Evolutionary conservation across 495 filamentous ascomycete genomes (phyloP).

Genomic region (Hypoxylon perforatum): DNA sequence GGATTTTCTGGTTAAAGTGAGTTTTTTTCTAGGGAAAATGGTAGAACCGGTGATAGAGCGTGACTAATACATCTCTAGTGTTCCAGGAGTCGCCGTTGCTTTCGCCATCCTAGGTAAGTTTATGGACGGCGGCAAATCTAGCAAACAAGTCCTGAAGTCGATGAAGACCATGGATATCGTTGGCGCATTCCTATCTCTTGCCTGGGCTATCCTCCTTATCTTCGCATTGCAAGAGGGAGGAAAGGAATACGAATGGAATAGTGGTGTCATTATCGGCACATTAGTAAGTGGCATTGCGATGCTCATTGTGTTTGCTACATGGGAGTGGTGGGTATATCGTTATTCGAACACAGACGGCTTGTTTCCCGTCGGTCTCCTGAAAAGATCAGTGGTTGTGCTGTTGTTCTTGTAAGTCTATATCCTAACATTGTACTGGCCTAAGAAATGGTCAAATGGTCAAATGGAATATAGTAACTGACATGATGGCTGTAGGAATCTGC

Average conservation of each 20-base stretch:
- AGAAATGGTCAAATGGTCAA: not conserved
- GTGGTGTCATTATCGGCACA: conserved; percentile 20
- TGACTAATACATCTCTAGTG: not conserved
- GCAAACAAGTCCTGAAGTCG: conserved; percentile 3
- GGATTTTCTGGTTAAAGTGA: conserved; percentile 12
- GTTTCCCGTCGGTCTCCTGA: conserved; percentile 24
- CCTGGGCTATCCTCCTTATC: conserved; percentile 8
- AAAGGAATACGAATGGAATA: conserved; percentile 6
- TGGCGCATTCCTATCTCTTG: conserved; percentile 2
- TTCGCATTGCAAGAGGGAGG: conserved; percentile 8
- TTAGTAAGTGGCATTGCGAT: conserved; percentile 14
- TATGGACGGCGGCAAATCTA: not conserved
- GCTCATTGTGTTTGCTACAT: conserved; percentile 16
- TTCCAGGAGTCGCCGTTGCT: conserved; percentile 1
- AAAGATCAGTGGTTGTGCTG: conserved; percentile 22
- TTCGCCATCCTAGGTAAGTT: not conserved
- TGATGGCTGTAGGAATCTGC: not conserved
- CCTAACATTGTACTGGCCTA: too few relatives aligned
- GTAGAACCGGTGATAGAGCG: too few relatives aligned
- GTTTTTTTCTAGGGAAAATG: not conserved
- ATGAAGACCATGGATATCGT: conserved; percentile 12
- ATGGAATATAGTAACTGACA: not conserved
- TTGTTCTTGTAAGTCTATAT: conserved; percentile 21
- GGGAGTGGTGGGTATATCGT: conserved; percentile 24
- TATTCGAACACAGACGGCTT: conserved; percentile 15